These are phyloP conservation scores for Lachnellula subtilissima DNA, from an alignment of 2,329 filamentous ascomycete genomes.

Conservation along the genomic window DNA sequence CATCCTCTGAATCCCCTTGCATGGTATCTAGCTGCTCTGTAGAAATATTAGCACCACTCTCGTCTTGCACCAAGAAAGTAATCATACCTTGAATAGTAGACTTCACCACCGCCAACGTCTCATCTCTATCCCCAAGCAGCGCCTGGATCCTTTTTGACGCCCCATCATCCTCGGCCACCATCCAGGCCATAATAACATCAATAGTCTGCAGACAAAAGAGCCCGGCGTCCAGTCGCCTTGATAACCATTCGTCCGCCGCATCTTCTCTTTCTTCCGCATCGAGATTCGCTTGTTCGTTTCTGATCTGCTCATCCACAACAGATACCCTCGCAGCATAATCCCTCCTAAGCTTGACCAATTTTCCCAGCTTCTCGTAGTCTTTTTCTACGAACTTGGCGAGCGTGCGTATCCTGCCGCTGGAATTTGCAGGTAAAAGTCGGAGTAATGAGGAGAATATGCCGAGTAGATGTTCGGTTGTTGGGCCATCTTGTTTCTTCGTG, in stretches of 20 bases:
- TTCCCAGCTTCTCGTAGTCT: conserved; percentile 78
- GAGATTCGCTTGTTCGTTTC: conserved; percentile 49
- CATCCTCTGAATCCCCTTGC: conserved; percentile 48
- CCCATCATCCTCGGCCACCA: conserved; percentile 81
- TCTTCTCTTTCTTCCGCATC: conserved; percentile 56
- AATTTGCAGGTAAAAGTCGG: conserved; percentile 71
- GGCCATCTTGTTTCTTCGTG: conserved; percentile 70
- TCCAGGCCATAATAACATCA: conserved; percentile 83
- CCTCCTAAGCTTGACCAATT: conserved; percentile 64
- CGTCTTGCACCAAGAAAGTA: neutral
- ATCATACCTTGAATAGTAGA: conserved; percentile 58
- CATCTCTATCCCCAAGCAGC: conserved; percentile 63
- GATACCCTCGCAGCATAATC: conserved; percentile 63
- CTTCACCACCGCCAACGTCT: conserved; percentile 58
- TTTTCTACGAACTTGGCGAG: conserved; percentile 96
- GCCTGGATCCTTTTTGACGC: conserved; percentile 60
- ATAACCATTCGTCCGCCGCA: conserved; percentile 67
- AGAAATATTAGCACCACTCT: conserved; percentile 14
- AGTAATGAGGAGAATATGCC: conserved; percentile 81
- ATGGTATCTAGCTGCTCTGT: conserved; percentile 58
- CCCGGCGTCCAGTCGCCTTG: conserved; percentile 73
- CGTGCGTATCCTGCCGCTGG: conserved; percentile 71
- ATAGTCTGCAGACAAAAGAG: conserved; percentile 78
- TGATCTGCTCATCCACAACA: conserved; percentile 59
- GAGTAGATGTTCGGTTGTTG: conserved; percentile 72